Base-by-base conservation (phyloP, 768 basidiomycete genomes). In the Tricholoma hemisulphureum region DNA sequence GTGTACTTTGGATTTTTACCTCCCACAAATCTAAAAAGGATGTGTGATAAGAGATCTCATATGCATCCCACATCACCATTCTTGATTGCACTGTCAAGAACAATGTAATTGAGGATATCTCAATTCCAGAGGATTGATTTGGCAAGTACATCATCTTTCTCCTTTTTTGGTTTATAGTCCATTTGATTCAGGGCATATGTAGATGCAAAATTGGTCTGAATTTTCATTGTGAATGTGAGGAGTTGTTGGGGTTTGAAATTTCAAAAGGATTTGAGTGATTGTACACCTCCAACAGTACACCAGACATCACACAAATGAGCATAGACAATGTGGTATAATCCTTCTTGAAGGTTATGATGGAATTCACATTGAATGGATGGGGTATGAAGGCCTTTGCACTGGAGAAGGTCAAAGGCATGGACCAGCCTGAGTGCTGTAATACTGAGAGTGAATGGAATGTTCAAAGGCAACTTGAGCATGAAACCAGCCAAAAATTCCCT, bases 401-500 rank as follows among this genome's bases (percentile, higher is more conserved):
- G 43, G 2, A 76, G 61, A 1, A 73, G n/a, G 28, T 68, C 62
- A 58, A 76, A 75, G 0, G 69, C 71, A 2, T 73, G 68, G n/a
- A 58, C 35, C 4, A 76, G 59, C 0, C 11, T 61, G 52, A 0
- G 73, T 75, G 0, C 73, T 73, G 6, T 71, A 64, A 59, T 77
- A 79, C 53, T 80, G 78, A 43, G 73, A 70, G 56, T 79, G 74
- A 0, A 80, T 46, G 0, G 76, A 77, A 34, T 73, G 70, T 2
- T 68, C 75, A 51, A 71, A 71, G 4, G 76, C 76, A 69, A 81
- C 77, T 24, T 62, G 43, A 0, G 70, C 57, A 57, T 81, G 78
- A 11, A 81, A 69, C 76, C 76, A 81, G 0, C 78, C 74, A 41
- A 75, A 74, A 0, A 64, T 51, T 1, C 63, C 46, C 1, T 73